Evolutionary conservation across 768 basidiomycete genomes (phyloP).

Genomic region (Terana coerulea): DNA sequence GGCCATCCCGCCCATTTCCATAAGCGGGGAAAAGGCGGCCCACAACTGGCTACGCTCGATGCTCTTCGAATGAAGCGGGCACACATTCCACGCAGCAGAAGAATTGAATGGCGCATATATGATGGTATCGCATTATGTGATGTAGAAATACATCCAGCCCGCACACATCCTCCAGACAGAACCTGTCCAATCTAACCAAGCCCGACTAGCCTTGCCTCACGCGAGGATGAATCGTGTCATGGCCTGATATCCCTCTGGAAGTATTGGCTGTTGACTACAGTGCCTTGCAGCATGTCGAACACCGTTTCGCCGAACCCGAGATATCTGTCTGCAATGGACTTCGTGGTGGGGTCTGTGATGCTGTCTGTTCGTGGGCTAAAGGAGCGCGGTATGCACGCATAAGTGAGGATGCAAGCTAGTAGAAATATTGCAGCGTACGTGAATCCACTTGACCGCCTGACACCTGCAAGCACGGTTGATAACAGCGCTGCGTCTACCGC

Average conservation of each 20-base stretch:
- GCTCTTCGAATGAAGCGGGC: too few species aligned
- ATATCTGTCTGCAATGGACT: conserved; percentile 75
- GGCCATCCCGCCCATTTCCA: not conserved
- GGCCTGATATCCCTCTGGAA: conserved; percentile 54
- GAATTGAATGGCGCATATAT: too few species aligned
- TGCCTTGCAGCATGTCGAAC: conserved; percentile 81
- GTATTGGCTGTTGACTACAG: conserved; percentile 82
- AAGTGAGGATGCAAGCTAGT: not conserved
- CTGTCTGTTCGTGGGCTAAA: conserved; percentile 59
- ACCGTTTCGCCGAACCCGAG: conserved; percentile 84
- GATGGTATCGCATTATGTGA: too few species aligned
- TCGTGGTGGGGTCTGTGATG: conserved; percentile 76
- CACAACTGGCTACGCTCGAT: too few species aligned
- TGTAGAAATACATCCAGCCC: too few species aligned
- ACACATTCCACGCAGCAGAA: too few species aligned
- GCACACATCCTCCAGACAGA: too few species aligned
- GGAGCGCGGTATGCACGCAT: conserved; percentile 8
- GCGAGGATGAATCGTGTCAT: too few species aligned
- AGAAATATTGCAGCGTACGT: conserved; percentile 52
- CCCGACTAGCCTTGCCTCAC: not conserved
- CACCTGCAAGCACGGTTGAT: conserved; percentile 88
- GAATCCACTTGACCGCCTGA: conserved; percentile 87
- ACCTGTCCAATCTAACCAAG: not conserved
- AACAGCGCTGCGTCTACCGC: conserved; percentile 80
- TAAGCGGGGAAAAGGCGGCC: not conserved